Percentiles rank a stretch among this genome's conserved stretches.
phyloP scores from a whole-genome alignment of 495 filamentous ascomycete species.

The Copromyces sp. region DNA sequence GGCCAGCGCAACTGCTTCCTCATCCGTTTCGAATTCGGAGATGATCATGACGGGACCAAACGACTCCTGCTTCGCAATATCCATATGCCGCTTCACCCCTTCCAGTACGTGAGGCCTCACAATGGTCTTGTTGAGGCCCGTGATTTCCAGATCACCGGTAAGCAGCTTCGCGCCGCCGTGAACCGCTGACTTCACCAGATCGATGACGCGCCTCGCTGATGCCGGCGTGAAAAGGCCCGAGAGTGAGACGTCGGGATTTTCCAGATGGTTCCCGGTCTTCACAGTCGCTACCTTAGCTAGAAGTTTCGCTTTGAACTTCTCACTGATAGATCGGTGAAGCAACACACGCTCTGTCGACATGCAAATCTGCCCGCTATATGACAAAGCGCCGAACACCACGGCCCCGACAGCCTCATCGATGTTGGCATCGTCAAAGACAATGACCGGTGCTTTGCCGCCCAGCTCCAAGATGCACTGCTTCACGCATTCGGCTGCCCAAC shows the following conservation, averaged over 20 bases:
- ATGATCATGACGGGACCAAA: slow-evolving; percentile 28
- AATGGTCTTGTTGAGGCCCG: slow-evolving; percentile 20
- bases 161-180: slow-evolving; percentile 20
- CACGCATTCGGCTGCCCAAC: slow-evolving; percentile 42
- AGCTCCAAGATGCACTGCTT: slow-evolving; percentile 44
- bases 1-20: slow-evolving; percentile 24
- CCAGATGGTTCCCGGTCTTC: slow-evolving; percentile 22
- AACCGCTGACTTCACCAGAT: slow-evolving; percentile 45
- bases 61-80: slow-evolving; percentile 22
- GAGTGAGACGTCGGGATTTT: slow-evolving; percentile 31
- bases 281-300: slow-evolving; percentile 10
- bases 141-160: slow-evolving; percentile 15
- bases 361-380: slow-evolving; percentile 26
- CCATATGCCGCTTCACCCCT: slow-evolving; percentile 19
- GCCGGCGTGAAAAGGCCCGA: slow-evolving; percentile 45
- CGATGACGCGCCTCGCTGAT: slow-evolving; percentile 45
- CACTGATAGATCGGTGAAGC: slow-evolving; percentile 17
- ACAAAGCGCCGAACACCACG: slow-evolving; percentile 20
- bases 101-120: slow-evolving; percentile 23
- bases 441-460: slow-evolving; percentile 25
- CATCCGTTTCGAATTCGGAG: slow-evolving; percentile 17
- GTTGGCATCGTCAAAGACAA: slow-evolving; percentile 26
- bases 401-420: slow-evolving; percentile 25
- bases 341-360: slow-evolving; percentile 30
- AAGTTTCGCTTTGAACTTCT: slow-evolving; percentile 17